Base-by-base conservation (phyloP, 176 grass and related monocot species). In the Bothriochloa decipiens region DNA sequence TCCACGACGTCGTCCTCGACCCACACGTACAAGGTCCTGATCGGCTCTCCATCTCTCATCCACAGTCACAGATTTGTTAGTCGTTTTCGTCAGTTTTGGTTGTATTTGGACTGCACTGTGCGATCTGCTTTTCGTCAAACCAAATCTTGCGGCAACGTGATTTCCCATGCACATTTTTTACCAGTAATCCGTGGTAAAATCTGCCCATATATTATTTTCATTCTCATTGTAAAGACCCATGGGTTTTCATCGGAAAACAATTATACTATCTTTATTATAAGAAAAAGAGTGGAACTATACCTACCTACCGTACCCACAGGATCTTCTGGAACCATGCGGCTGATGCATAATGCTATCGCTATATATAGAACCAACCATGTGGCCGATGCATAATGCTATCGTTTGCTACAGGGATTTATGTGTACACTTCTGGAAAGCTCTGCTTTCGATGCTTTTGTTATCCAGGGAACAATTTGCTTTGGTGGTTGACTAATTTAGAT, bases 1-100 rank as follows among this genome's bases (percentile, higher is more conserved):
- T 99, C 93, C 96, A 92, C 83, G 87, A 94, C 83, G 70, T 96
- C 77, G 33, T 74, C 16, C 91, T 99, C 71, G 79, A 85, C 80
- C 75, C 83, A 18, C 87, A 89, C 70, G 83, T 86, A 74, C 85
- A 92, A 90, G 96, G 96, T 98, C 52, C 5, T 8, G 39, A 5
- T 8, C 39, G 5, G 2, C 35, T 45, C 23, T 16, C 13, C 3
- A 0, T 15, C 26, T 28, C 35, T 7, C 64, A n/a, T 8, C 16
- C 17, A 20, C 23, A 16, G 12, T 49, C 65, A 11, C 45, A 12
- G 35, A 58, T 82, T 68, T 22, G 5, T 49, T 22, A 32, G 39
- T 8, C 17, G 22, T 60, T 60, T 60, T 11, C 6, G 10, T 42
- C 4, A n/a, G 22, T 7, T 4, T 29, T 9, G 3, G 18, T 70